Evolutionary conservation across 305 asterid species (phyloP), one percentile per base, ranked within the genome.

Genomic region (Andrographis paniculata): DNA sequence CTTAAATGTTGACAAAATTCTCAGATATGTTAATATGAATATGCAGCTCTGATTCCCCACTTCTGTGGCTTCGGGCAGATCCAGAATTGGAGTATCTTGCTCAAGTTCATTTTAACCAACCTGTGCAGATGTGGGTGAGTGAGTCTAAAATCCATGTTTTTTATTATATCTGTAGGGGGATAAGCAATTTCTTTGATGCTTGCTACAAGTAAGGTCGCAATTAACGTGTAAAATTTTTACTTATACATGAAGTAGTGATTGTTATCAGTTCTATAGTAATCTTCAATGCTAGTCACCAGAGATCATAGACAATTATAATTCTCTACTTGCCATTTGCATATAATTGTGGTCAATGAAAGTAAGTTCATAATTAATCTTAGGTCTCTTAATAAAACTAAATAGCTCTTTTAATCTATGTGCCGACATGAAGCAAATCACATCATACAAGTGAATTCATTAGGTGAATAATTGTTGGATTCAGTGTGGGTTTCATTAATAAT

Each of bases 61-160:
- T 92, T 63, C 58, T 84, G 80, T 92, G 99, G 99, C 80, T 87
- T 53, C 82, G 95, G 11, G 99, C 94, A 17, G 99, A 92, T 71
- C 99, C 99, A 41, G 99, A 92, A 70, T 69, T 92, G 88, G 99
- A 92, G 75, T 92, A 87, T 72, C 93, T 92, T 42, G 99, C 94
- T 53, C 94, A 87, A 65, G 66, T 87, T 63, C 89, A 79, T 70
- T 74, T 81, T 61, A 84, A 76, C 64, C 97, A 92, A 70, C 99
- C 99, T 58, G 79, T 84, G 41, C 97, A 84, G 76, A 92, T 87
- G 95, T 92, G 97, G 99, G 97, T 92, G 78, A 79, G 99, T 75
- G 50, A 63, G 56, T 23, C 31, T 54, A 37, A 42, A 39, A 61
- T 60, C 21, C 33, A 27, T 10, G 10, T 27, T 10, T 10, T 27